Percentiles rank a stretch among this genome's conserved stretches.
These are phyloP conservation scores for Cyberlindnera veronae DNA, from an alignment of 805 yeast genomes.

Conservation along the genomic window DNA sequence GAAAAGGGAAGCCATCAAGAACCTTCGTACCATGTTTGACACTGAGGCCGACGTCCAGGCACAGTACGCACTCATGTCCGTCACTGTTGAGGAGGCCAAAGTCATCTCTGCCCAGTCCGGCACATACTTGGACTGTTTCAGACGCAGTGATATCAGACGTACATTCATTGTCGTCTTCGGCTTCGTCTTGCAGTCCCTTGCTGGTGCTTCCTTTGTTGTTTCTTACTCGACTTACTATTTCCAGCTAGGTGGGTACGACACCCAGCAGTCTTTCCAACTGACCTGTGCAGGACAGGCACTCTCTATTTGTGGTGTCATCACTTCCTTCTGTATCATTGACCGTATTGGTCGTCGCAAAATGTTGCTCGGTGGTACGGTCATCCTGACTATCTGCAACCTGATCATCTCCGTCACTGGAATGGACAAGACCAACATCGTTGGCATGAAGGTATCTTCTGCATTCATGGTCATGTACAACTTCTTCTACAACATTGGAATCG, in stretches of 20 bases:
- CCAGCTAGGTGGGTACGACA: slow-evolving; percentile 42
- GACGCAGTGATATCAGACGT: slow-evolving; percentile 40
- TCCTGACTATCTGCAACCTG: slow-evolving; percentile 23
- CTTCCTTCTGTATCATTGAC: slow-evolving; percentile 31
- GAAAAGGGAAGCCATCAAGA: slow-evolving; percentile 30
- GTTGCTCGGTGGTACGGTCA: slow-evolving; percentile 27
- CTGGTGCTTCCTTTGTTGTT: slow-evolving; percentile 41
- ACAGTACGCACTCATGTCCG: slow-evolving; percentile 30
- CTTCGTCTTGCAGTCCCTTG: slow-evolving; percentile 40
- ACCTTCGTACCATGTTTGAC: slow-evolving; percentile 23
- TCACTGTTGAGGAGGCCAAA: slow-evolving; percentile 28
- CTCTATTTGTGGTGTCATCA: slow-evolving; percentile 28
- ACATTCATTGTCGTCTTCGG: slow-evolving; percentile 32
- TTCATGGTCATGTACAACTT: slow-evolving; percentile 27
- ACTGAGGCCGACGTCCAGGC: slow-evolving; percentile 21
- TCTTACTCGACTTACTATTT: slow-evolving; percentile 46
- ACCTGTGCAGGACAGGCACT: slow-evolving; percentile 31
- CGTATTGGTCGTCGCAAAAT: slow-evolving; percentile 29
- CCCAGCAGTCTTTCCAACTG: slow-evolving; percentile 37
- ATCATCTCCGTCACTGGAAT: slow-evolving; percentile 26
- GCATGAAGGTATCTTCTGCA: slow-evolving; percentile 24
- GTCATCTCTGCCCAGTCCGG: slow-evolving; percentile 26
- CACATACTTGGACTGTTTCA: slow-evolving; percentile 40
- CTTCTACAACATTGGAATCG: slow-evolving; percentile 34
- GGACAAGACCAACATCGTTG: too few species aligned